Conservation (phyloP, 305 asterid species). For the Salvia sclarea region DNA sequence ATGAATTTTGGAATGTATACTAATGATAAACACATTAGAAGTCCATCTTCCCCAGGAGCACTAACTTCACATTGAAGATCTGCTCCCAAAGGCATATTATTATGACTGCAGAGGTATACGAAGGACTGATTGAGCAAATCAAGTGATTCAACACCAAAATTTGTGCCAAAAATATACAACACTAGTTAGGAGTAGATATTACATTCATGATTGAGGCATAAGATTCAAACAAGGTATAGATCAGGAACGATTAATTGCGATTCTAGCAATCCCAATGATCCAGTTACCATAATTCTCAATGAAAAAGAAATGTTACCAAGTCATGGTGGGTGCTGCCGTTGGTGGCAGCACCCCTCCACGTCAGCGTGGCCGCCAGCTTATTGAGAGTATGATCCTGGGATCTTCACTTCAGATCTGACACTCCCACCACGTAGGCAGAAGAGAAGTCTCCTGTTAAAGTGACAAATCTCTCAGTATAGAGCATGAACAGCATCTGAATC, state of each 20-base stretch:
- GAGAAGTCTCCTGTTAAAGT: constrained; percentile 38
- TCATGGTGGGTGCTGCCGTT: constrained; percentile 67
- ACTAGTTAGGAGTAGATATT: not conserved
- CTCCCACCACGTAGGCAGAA: constrained; percentile 37
- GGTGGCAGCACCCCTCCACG: constrained; percentile 69
- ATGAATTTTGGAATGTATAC: not conserved
- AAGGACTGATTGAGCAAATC: not conserved
- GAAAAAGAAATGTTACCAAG: constrained; percentile 45
- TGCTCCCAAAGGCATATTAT: no score
- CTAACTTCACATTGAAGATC: not conserved
- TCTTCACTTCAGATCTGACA: constrained; percentile 53
- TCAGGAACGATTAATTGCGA: not conserved
- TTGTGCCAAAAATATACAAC: no score
- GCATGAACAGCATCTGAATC: constrained; percentile 6
- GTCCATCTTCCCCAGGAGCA: not conserved
- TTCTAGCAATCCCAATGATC: not conserved
- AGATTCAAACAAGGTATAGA: not conserved
- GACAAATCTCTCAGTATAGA: constrained; percentile 34
- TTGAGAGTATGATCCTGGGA: constrained; percentile 40
- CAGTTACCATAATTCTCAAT: not conserved
- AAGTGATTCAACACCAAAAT: not conserved
- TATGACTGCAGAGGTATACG: no score
- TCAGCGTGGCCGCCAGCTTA: constrained; percentile 73
- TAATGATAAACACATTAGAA: not conserved
- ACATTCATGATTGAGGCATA: not conserved